phyloP scores from a whole-genome alignment of 768 basidiomycete species.

The Auriculariales sp. region DNA sequence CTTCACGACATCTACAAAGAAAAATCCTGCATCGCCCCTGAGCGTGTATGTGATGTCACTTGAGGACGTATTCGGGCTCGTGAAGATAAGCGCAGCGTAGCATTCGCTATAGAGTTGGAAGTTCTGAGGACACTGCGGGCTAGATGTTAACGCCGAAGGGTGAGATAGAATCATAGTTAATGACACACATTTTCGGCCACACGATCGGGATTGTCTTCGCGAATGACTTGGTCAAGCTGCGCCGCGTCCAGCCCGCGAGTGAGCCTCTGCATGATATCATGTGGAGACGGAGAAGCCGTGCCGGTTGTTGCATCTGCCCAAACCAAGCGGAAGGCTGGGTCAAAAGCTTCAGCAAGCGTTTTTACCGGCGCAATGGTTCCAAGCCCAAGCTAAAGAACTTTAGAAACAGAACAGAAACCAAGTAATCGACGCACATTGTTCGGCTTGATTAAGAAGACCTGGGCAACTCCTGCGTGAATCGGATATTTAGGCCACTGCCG shows the following conservation, averaged over 20 bases:
- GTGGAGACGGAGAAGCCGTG: slow-evolving; percentile 36
- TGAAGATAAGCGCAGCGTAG: slow-evolving; percentile 52
- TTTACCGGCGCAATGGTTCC: slow-evolving; percentile 38
- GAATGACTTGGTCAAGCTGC: slow-evolving; percentile 35
- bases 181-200: too few species aligned
- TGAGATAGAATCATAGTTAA: too few species aligned
- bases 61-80: slow-evolving; percentile 12
- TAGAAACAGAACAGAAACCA: neutral
- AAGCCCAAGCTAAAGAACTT: slow-evolving; percentile 24
- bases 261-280: slow-evolving; percentile 44
- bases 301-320: slow-evolving; percentile 61
- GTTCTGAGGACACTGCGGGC: slow-evolving; percentile 56
- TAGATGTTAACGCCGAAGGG: too few species aligned
- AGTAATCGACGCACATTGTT: slow-evolving; percentile 35
- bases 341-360: slow-evolving; percentile 32
- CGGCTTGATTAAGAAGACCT: slow-evolving; percentile 40
- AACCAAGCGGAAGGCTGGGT: slow-evolving; percentile 35
- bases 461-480: slow-evolving; percentile 23
- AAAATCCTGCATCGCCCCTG: slow-evolving; percentile 47
- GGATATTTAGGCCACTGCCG: neutral
- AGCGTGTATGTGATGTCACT: slow-evolving; percentile 44
- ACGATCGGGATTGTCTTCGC: slow-evolving; percentile 30
- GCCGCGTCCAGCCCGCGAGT: slow-evolving; percentile 32
- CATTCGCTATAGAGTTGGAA: slow-evolving; percentile 57
- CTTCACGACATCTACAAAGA: slow-evolving; percentile 45